Evolutionary conservation across 306 rosid genomes (phyloP), one percentile per base, ranked within the genome.

Genomic region (Phaseolus lunatus): DNA sequence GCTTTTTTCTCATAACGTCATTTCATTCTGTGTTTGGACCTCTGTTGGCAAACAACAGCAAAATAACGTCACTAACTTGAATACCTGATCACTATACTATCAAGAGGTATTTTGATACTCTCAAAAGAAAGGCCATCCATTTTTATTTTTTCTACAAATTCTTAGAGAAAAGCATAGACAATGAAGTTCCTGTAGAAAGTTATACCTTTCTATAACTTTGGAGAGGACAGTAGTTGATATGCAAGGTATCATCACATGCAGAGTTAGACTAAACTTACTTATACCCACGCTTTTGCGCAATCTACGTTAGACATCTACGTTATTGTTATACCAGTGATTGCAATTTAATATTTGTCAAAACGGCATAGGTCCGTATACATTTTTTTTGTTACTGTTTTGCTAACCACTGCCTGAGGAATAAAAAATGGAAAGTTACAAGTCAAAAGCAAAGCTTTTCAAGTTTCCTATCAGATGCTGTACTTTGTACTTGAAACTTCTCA

Each of bases 31-130:
- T 22, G 35, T 70, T 76, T n/a, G 45, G 56, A 26, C 9, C 5
- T 69, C 73, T 63, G 31, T 20, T 23, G 20, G 8, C 41, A 19
- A 41, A 13, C 69, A 63, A 54, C 23, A 79, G 61, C 24, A 37
- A 37, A 49, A 64, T 41, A 65, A 64, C 66, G 18, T 54, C 50
- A 16, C 61, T 35, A 29, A 65, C 63, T 69, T 70, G 75, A 69
- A 69, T 48, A 56, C 53, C 31, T 70, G 9, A 67, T 74, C 64
- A 83, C 23, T 52, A 70, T 45, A 83, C 48, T 52, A 75, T 45
- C 11, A 33, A 33, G 37, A 23, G 52, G 70, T 64, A 63, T 64
- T 64, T 72, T 69, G 67, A 57, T 45, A 71, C 58, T 27, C 37
- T 52, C 50, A 53, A n/a, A 16, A 10, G 31, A 29, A 26, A 19